Conservation (phyloP, 495 filamentous ascomycete species). For the Sabuloglossum arenarium region DNA sequence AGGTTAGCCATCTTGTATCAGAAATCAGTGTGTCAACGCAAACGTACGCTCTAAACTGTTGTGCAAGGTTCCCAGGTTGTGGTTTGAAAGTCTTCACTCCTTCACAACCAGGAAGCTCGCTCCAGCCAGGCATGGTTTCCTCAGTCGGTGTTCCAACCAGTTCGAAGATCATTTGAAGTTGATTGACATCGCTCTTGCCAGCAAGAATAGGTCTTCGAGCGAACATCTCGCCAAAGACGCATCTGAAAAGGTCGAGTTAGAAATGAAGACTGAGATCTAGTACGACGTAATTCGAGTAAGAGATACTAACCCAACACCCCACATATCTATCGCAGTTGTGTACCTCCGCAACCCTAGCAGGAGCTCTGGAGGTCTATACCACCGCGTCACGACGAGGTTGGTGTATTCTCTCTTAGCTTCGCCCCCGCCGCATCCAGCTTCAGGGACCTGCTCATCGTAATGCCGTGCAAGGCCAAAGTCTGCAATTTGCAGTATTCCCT, state of each 20-base stretch:
- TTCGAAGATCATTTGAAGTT: constrained; percentile 77
- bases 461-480: constrained; percentile 92
- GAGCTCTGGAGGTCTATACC: constrained; percentile 92
- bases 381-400: constrained; percentile 80
- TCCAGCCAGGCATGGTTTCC: constrained; percentile 87
- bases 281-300: constrained; percentile 2
- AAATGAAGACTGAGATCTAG: neutral
- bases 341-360: constrained; percentile 70
- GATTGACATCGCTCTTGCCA: constrained; percentile 72
- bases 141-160: constrained; percentile 85
- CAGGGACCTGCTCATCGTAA: constrained; percentile 70
- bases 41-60: constrained; percentile 49
- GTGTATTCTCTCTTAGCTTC: constrained; percentile 84
- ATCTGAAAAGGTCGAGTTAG: constrained; percentile 28
- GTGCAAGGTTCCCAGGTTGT: constrained; percentile 41
- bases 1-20: constrained; percentile 6
- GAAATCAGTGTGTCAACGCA: neutral
- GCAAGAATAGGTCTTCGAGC: constrained; percentile 80
- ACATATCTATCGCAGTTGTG: constrained; percentile 92
- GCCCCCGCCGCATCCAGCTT: constrained; percentile 60
- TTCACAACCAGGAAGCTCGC: constrained; percentile 58
- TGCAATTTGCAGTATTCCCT: constrained; percentile 83
- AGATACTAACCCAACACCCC: constrained; percentile 69
- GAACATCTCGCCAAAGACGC: constrained; percentile 97
- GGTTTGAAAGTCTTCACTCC: constrained; percentile 42